Base-by-base conservation (phyloP, 768 basidiomycete species). In the Panus rudis region DNA sequence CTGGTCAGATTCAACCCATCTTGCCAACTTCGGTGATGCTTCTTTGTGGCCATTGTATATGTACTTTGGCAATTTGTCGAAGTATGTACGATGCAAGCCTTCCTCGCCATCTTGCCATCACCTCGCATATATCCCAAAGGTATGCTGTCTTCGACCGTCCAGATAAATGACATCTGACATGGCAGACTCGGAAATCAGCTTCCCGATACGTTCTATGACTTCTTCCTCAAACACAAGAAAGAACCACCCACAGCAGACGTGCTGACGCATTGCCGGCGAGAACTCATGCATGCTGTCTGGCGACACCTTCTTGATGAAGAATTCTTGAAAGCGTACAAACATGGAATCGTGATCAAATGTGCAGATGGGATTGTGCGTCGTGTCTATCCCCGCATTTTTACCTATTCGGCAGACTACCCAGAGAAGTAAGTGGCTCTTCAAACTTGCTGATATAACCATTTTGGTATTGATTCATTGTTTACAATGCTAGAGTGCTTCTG, bases 401-500 rank as follows among this genome's bases (percentile, higher is more conserved):
- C 47, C 4, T 61, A 62, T 30, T 55, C 50, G 13, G 59, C 58
- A 1, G 59, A 61, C 33, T 61, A 61, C 38, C 59, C 57, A 0
- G 57, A 60, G 17, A 58, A 61, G 61, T 62, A 25, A 13, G 50
- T 45, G 12, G 11, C 14, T 3, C 27, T 27, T 16, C 19, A 44
- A 6, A 21, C 16, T 47, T 13, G 17, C 3, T 44, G 6, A 3
- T 39, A 12, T 23, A 16, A 31, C 43, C 26, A 19, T 16, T 13
- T 21, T 17, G 4, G 14, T 20, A n/a, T 23, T 22, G 19, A 32
- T n/a, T n/a, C n/a, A n/a, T n/a, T n/a, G n/a, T n/a, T n/a, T n/a
- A n/a, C n/a, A n/a, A n/a, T n/a, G 27, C 13, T 37, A 68, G 66
- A 46, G 49, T 68, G 7, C 54, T 71, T 0, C 37, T 71, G 1